Evolutionary conservation across 176 grass and related monocot genomes (phyloP).

Genomic region (Avena atlantica): DNA sequence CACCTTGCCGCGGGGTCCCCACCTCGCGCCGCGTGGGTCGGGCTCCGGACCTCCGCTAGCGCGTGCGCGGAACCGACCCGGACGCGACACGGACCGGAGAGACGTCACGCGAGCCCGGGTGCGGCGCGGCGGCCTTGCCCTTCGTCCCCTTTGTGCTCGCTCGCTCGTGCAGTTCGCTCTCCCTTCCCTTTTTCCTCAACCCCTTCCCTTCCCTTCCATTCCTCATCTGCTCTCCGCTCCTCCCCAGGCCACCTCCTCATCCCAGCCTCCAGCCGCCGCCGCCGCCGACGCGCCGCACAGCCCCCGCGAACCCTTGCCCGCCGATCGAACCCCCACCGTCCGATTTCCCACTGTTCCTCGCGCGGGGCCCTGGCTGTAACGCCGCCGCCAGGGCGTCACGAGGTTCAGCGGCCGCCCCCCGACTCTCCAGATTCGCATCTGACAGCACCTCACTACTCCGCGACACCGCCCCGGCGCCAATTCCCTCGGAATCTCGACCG

Average conservation of each 20-base stretch:
- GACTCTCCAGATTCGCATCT: conserved; percentile 41
- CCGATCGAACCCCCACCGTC: not conserved
- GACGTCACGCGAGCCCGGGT: conserved; percentile 1
- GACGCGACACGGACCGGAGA: not conserved
- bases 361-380: not conserved
- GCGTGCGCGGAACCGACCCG: not conserved
- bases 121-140: not conserved
- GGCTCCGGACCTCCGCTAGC: no score
- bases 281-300: not conserved
- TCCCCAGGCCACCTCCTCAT: not conserved
- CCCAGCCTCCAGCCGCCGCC: not conserved
- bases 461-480: not conserved
- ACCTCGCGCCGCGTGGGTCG: not conserved
- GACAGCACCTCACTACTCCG: not conserved
- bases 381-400: not conserved
- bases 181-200: not conserved
- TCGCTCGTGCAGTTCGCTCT: not conserved
- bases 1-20: not conserved
- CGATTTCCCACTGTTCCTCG: not conserved
- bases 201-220: not conserved
- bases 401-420: not conserved
- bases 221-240: not conserved
- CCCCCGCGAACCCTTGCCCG: not conserved
- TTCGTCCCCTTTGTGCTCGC: not conserved
- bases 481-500: not conserved